Evolutionary conservation across 78 protist genomes (phyloP), one percentile per base, ranked within the genome.

Genomic region (Emiliania huxleyi): DNA sequence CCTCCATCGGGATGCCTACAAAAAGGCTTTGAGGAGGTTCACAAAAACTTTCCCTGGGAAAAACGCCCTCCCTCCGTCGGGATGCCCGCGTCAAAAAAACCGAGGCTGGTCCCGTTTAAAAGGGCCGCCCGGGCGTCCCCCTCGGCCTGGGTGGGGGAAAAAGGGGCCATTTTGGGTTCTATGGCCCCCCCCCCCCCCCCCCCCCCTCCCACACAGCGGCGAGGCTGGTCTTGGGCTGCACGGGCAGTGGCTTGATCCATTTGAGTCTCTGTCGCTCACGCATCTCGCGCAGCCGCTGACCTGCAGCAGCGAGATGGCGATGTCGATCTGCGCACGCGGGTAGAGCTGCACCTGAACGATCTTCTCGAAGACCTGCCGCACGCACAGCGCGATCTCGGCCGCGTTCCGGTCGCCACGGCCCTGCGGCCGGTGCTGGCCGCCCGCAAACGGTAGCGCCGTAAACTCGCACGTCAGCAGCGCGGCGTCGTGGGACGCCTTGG

Each of bases 61-160:
- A n/a, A n/a, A n/a, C n/a, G n/a, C n/a, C n/a, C n/a, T n/a, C 97
- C 98, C n/a, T 49, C 79, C 96, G 98, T 95, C 0, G 98, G 91
- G 26, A 98, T 84, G 71, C 99, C 99, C 2, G 99, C 99, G 48
- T 98, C 98, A 15, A 97, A 55, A 44, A 98, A 90, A 11, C 99
- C 99, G 15, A 98, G 95, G 2, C 97, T 94, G 1, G 97, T 93
- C 6, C 99, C 99, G 33, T 98, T 98, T 56, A 98, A 91, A 22
- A 93, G 44, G 2, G 98, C 98, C 8, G 95, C 33, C n/a, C 91
- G 91, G 25, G 92, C 38, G 46, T 97, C 98, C 4, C 99, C 99
- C 33, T 98, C 99, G 1, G 97, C 77, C 90, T 98, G 99, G n/a
- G n/a, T n/a, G n/a, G n/a, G n/a, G n/a, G n/a, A n/a, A n/a, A n/a